A percentile compares a stretch with the other conserved stretches of the same genome.
phyloP scores from a whole-genome alignment of 2,329 filamentous ascomycete species.

The Sporothrix protearum region DNA sequence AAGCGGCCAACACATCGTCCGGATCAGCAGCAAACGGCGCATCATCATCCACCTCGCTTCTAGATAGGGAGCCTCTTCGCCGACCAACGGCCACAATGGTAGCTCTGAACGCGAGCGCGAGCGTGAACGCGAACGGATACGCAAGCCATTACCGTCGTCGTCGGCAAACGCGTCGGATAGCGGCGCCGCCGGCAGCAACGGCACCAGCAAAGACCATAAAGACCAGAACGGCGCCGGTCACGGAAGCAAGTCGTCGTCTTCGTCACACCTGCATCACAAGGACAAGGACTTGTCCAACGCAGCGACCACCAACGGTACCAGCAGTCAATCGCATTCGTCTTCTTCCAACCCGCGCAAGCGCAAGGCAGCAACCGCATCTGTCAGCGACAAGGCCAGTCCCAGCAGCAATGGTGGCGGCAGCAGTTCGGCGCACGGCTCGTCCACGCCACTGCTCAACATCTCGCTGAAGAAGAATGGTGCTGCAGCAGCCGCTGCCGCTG shows the following conservation, averaged over 20 bases:
- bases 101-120: conserved; percentile 19
- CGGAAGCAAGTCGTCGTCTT: conserved; percentile 15
- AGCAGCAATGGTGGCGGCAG: neutral
- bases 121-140: conserved; percentile 19
- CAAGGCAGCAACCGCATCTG: conserved; percentile 59
- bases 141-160: conserved; percentile 27
- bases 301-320: conserved; percentile 29
- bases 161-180: conserved; percentile 30
- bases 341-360: conserved; percentile 67
- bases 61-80: conserved; percentile 24
- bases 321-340: conserved; percentile 43
- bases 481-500: conserved; percentile 32
- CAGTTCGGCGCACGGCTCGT: neutral
- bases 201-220: conserved; percentile 21
- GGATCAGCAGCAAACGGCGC: neutral
- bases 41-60: conserved; percentile 14
- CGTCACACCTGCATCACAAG: conserved; percentile 29
- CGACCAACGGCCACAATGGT: conserved; percentile 18
- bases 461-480: conserved; percentile 26
- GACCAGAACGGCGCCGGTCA: conserved; percentile 28
- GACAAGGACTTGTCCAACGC: conserved; percentile 30
- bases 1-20: conserved; percentile 17
- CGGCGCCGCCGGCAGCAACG: conserved; percentile 14
- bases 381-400: conserved; percentile 31
- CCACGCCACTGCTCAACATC: conserved; percentile 23